Conservation (phyloP, 2,329 filamentous ascomycete species). For the Aureobasidium uvarum region DNA sequence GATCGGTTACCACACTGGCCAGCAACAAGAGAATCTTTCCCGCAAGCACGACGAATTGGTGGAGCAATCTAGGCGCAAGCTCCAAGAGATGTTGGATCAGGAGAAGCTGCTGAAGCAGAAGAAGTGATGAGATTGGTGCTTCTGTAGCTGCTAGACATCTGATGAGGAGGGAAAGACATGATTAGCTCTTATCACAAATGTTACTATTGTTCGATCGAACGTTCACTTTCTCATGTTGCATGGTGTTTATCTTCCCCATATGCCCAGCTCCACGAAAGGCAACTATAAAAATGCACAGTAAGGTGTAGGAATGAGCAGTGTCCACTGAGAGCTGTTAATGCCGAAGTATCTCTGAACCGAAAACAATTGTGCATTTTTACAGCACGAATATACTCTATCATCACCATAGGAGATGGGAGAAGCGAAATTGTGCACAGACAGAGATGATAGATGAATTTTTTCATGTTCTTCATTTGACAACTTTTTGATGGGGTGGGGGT, state of each 20-base stretch:
- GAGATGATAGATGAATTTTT: not conserved
- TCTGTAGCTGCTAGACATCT: not conserved
- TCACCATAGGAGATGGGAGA: too few relatives aligned
- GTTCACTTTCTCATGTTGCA: not conserved
- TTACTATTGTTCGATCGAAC: not conserved
- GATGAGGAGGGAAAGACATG: not conserved
- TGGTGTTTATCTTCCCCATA: not conserved
- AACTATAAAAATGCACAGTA: not conserved
- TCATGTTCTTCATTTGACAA: not conserved
- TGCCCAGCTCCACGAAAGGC: not conserved
- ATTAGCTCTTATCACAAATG: not conserved
- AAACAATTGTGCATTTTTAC: not conserved
- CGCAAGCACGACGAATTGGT: not conserved
- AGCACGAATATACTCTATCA: too few relatives aligned
- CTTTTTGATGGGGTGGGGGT: not conserved
- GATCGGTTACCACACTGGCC: not conserved
- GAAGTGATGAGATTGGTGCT: not conserved
- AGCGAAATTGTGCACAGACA: not conserved
- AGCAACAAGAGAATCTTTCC: not conserved
- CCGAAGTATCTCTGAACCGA: not conserved
- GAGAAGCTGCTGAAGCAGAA: constrained; percentile 21
- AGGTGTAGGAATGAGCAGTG: not conserved
- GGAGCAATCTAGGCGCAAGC: constrained; percentile 12
- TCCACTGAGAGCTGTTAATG: not conserved
- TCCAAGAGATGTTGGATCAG: constrained; percentile 10